Percentiles rank a stretch among this genome's conserved stretches.
These are phyloP conservation scores for Apodospora peruviana DNA, from an alignment of 495 filamentous ascomycete genomes.

Conservation along the genomic window DNA sequence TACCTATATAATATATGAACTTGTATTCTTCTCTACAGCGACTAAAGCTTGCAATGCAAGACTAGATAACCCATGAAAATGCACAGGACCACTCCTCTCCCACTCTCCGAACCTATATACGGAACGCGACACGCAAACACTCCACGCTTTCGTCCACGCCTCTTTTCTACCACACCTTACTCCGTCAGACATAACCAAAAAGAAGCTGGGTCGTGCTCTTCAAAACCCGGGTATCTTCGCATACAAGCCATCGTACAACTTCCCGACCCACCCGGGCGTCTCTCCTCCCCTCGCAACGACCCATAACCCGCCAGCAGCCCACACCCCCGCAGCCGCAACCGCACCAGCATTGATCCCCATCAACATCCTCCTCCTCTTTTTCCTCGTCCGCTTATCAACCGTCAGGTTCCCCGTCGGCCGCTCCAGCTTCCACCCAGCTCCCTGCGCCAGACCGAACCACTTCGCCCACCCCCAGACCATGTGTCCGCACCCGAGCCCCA, in stretches of 20 bases:
- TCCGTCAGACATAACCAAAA: no score
- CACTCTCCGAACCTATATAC: no score
- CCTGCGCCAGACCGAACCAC: constrained; percentile 57
- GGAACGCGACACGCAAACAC: no score
- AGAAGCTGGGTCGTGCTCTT: no score
- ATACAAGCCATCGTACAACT: constrained; percentile 62
- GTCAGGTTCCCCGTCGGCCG: constrained; percentile 19
- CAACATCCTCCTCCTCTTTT: constrained; percentile 54
- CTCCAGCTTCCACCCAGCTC: constrained; percentile 25
- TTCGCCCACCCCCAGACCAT: constrained; percentile 76
- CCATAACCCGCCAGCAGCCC: constrained; percentile 76
- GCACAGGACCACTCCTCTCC: no score
- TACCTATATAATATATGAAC: no score
- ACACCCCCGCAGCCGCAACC: constrained; percentile 53
- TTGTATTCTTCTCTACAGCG: no score
- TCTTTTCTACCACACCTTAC: no score
- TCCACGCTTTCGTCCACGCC: no score
- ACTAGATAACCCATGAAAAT: no score
- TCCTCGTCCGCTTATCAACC: constrained; percentile 35
- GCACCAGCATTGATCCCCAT: constrained; percentile 61
- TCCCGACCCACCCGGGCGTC: constrained; percentile 71
- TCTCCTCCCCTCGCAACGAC: constrained; percentile 69
- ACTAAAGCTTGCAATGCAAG: no score
- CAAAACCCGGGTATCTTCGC: constrained; percentile 27
- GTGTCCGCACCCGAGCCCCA: constrained; percentile 69